Percentiles rank a stretch among this genome's conserved stretches.
Evolutionary conservation across 352 stramenopile genomes (phyloP).

Genomic region (Phytophthora uliginosa): DNA sequence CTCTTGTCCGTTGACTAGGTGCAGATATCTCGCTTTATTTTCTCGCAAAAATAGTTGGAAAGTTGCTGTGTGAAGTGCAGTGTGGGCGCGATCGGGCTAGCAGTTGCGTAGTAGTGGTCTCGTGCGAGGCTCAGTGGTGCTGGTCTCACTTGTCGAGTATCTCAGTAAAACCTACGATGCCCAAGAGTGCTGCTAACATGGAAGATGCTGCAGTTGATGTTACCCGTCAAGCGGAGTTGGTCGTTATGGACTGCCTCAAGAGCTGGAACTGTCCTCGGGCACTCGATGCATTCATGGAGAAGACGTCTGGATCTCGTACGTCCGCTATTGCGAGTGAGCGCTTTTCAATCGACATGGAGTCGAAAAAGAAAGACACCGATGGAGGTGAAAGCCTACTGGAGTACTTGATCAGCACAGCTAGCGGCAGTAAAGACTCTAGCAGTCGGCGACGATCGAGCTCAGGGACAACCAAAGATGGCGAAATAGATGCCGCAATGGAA

Average conservation of each 20-base stretch:
- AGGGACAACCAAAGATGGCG: conserved; percentile 23
- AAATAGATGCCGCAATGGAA: conserved; percentile 29
- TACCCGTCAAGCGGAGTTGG: conserved; percentile 67
- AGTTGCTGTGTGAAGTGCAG: background rate
- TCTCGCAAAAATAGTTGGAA: conserved; percentile 30
- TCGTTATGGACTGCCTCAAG: conserved; percentile 82
- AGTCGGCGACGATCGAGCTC: conserved; percentile 11
- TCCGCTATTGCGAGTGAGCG: conserved; percentile 56
- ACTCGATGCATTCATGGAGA: conserved; percentile 65
- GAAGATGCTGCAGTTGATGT: conserved; percentile 43
- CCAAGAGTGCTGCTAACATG: conserved; percentile 31
- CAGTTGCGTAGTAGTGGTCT: conserved; percentile 1
- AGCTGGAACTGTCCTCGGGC: conserved; percentile 61
- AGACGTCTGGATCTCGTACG: conserved; percentile 21
- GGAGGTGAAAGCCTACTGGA: conserved; percentile 47
- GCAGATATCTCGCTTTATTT: conserved; percentile 4
- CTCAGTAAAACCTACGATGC: conserved; percentile 21
- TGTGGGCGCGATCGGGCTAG: conserved; percentile 1
- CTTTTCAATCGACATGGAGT: conserved; percentile 61
- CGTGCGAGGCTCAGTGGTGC: background rate
- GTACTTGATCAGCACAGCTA: conserved; percentile 51
- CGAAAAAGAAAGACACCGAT: conserved; percentile 49
- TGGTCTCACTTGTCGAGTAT: background rate
- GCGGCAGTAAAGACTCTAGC: conserved; percentile 18
- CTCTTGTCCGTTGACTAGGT: conserved; percentile 5